phyloP scores from a whole-genome alignment of 2,329 filamentous ascomycete genomes.

The Mycosphaerella sp. region DNA sequence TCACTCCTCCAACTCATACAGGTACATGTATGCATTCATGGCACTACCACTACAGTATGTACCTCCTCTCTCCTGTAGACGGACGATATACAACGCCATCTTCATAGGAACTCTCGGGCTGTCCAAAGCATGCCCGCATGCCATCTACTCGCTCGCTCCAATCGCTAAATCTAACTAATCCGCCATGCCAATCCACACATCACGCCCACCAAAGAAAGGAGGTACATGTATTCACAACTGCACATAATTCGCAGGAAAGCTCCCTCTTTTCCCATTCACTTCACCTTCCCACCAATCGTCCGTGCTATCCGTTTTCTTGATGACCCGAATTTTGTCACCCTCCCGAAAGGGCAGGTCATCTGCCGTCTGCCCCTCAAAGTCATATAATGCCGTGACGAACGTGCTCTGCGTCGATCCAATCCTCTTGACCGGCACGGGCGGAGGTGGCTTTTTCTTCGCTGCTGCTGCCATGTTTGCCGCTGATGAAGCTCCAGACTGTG shows the following conservation, averaged over 20 bases:
- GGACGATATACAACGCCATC: neutral
- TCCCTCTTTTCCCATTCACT: slow-evolving; percentile 59
- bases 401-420: slow-evolving; percentile 39
- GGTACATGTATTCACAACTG: slow-evolving; percentile 17
- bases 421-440: slow-evolving; percentile 61
- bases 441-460: slow-evolving; percentile 67
- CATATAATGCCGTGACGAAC: slow-evolving; percentile 59
- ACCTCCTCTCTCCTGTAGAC: neutral
- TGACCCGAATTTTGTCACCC: slow-evolving; percentile 68
- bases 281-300: slow-evolving; percentile 90
- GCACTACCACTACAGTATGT: neutral
- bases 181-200: neutral
- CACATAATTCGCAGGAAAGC: slow-evolving; percentile 75
- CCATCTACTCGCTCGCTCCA: neutral
- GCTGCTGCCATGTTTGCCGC: slow-evolving; percentile 35
- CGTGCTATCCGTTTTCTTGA: slow-evolving; percentile 70
- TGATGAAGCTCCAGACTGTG: slow-evolving; percentile 31
- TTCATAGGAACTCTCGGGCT: too few relatives aligned
- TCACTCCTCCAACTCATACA: too few relatives aligned
- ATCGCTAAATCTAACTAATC: neutral
- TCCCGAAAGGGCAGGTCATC: slow-evolving; percentile 70
- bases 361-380: slow-evolving; percentile 61
- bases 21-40: too few relatives aligned
- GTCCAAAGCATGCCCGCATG: too few relatives aligned
- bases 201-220: neutral